phyloP scores from a whole-genome alignment of 2,329 filamentous ascomycete species.

The Apiospora marii region DNA sequence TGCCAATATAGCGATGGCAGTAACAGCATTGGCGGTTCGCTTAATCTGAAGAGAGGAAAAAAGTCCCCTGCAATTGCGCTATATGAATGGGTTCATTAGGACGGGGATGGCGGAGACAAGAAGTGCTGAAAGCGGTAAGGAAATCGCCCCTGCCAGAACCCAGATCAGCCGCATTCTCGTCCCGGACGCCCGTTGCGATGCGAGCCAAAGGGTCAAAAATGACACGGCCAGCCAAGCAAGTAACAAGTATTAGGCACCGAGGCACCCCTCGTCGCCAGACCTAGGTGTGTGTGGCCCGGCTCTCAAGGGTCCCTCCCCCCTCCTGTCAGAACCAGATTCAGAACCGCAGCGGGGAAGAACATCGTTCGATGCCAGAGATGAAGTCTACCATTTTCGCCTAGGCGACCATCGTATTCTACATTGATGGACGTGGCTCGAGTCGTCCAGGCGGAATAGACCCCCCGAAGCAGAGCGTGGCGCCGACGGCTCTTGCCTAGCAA shows the following conservation, averaged over 20 bases:
- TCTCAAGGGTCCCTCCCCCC: background rate
- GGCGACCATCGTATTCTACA: slow-evolving; percentile 16
- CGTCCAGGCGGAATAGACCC: background rate
- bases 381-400: background rate
- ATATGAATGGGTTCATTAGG: background rate
- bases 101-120: slow-evolving; percentile 4
- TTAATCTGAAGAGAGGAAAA: background rate
- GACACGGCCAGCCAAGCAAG: too few species aligned
- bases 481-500: slow-evolving; percentile 13
- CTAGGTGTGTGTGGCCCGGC: slow-evolving; percentile 7
- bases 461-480: slow-evolving; percentile 17
- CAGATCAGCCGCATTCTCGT: slow-evolving; percentile 15
- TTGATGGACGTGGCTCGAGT: background rate
- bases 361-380: slow-evolving; percentile 14
- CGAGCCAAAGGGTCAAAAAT: background rate
- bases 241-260: too few species aligned
- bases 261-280: background rate
- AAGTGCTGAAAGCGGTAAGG: slow-evolving; percentile 4
- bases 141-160: slow-evolving; percentile 2
- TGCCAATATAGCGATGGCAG: background rate
- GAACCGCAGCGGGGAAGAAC: background rate
- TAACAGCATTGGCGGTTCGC: background rate
- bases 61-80: background rate
- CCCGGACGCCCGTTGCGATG: slow-evolving; percentile 12
- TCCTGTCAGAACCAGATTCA: background rate